phyloP scores from a whole-genome alignment of 2,329 filamentous ascomycete species.

The Dothideomycetidae sp. region DNA sequence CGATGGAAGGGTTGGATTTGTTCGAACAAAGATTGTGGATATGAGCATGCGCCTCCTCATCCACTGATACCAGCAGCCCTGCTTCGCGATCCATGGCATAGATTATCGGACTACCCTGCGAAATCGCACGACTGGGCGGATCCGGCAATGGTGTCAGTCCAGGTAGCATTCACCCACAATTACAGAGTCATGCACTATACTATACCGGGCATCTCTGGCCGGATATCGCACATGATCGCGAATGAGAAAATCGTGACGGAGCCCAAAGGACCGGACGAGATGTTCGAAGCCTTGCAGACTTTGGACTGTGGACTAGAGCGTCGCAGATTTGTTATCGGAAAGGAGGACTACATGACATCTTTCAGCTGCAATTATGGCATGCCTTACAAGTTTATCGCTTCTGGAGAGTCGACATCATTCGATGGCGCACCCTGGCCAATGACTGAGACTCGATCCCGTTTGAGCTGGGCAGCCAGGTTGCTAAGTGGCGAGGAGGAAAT shows the following conservation, averaged over 20 bases:
- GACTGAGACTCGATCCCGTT: slow-evolving; percentile 35
- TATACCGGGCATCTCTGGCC: slow-evolving; percentile 31
- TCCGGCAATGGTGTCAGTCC: slow-evolving; percentile 20
- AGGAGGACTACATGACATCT: slow-evolving; percentile 21
- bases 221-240: slow-evolving; percentile 43
- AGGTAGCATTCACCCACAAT: slow-evolving; percentile 23
- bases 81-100: slow-evolving; percentile 24
- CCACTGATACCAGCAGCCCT: slow-evolving; percentile 18
- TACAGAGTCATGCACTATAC: slow-evolving; percentile 33
- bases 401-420: slow-evolving; percentile 38
- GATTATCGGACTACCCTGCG: slow-evolving; percentile 22
- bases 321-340: slow-evolving; percentile 12
- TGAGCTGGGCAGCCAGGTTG: slow-evolving; percentile 41
- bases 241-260: slow-evolving; percentile 38
- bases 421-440: slow-evolving; percentile 33
- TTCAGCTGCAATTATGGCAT: slow-evolving; percentile 36
- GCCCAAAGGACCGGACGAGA: slow-evolving; percentile 43
- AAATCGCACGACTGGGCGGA: slow-evolving; percentile 20
- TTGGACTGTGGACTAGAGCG: slow-evolving; percentile 26
- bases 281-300: slow-evolving; percentile 39
- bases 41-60: slow-evolving; percentile 25
- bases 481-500: slow-evolving; percentile 21
- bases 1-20: slow-evolving; percentile 52
- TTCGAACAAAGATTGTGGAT: slow-evolving; percentile 37
- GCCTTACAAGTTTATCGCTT: slow-evolving; percentile 51